These are phyloP conservation scores for Penicillium sp. DNA, from an alignment of 2,329 filamentous ascomycete species.

Conservation along the genomic window DNA sequence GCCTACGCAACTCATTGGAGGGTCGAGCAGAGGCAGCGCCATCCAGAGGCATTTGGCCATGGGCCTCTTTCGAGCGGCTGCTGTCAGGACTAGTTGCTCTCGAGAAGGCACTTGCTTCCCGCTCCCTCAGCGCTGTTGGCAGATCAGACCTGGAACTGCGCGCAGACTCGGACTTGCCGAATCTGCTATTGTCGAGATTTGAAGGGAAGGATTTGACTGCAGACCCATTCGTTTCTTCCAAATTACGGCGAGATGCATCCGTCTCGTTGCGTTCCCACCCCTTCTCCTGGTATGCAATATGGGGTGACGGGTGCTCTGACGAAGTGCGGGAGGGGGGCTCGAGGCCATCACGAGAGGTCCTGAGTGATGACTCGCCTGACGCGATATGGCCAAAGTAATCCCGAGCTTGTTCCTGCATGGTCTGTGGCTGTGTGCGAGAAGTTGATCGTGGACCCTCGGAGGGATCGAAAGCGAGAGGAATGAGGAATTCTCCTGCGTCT, in stretches of 20 bases:
- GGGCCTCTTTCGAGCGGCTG: constrained; percentile 20
- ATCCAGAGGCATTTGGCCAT: constrained; percentile 22
- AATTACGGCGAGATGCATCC: constrained; percentile 29
- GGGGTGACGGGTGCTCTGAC: constrained; percentile 64
- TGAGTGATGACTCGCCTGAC: constrained; percentile 27
- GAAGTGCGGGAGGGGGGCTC: constrained; percentile 31
- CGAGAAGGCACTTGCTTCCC: constrained; percentile 42
- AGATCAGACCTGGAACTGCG: constrained; percentile 47
- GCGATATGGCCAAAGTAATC: constrained; percentile 56
- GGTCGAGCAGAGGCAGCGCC: constrained; percentile 46
- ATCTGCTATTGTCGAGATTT: constrained; percentile 47
- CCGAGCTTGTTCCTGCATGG: constrained; percentile 41
- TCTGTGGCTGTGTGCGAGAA: constrained; percentile 51
- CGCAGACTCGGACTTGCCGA: constrained; percentile 50
- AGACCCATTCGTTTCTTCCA: constrained; percentile 26
- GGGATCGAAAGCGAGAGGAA: constrained; percentile 71
- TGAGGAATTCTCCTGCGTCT: constrained; percentile 67
- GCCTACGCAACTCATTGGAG: constrained; percentile 57
- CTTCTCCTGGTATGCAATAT: constrained; percentile 89
- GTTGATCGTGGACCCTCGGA: constrained; percentile 55
- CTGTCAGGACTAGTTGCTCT: constrained; percentile 33
- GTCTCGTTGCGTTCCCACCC: constrained; percentile 60
- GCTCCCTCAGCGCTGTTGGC: constrained; percentile 39
- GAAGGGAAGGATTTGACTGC: constrained; percentile 21
- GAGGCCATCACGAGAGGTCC: constrained; percentile 25